Evolutionary conservation across 1,139 yeast genomes (phyloP), one percentile per base, ranked within the genome.

Genomic region (Spencermartinsiella ligniputridi): DNA sequence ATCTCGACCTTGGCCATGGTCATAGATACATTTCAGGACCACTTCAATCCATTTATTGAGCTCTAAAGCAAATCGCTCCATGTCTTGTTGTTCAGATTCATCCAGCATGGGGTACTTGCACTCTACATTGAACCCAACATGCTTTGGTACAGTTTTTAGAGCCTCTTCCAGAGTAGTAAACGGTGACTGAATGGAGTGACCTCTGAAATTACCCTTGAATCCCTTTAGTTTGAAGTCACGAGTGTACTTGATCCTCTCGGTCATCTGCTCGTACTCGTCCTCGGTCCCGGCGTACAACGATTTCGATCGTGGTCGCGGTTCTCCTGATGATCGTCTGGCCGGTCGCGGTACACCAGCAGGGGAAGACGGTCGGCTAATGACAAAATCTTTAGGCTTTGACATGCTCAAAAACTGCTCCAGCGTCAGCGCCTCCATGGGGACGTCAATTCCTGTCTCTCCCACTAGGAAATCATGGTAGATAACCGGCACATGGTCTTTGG

Each of bases 91-190:
- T 62, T 89, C 87, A 0, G 95, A 92, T 67, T 92, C 97, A 62
- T 88, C 95, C 47, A 88, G 73, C 95, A 92, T 87, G 2, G 98
- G 97, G 61, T 89, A 92, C 62, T 89, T 92, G 66, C 95, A 80
- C 64, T 92, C 98, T 51, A 92, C 88, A 60, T 92, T 92, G 69
- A 92, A 90, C 0, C 98, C 98, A 18, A 90, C 95, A 50, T 76
- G 77, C 47, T 74, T 71, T 0, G 97, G 97, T 21, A 92, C 69
- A 52, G 86, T 86, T 58, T 76, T 76, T 69, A 92, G 88, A 42
- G 89, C 74, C 54, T 90, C 96, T 55, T 79, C 83, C 52, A 92
- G 72, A 0, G 97, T 89, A 3, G 90, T 95, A 63, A 92, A 92
- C 29, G 87, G 83, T 0, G 96, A 86, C 12, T 96, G 96, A 60